A percentile compares a stretch with the other conserved stretches of the same genome.
Conservation (phyloP, 78 protist species). For the Guillardia theta region DNA sequence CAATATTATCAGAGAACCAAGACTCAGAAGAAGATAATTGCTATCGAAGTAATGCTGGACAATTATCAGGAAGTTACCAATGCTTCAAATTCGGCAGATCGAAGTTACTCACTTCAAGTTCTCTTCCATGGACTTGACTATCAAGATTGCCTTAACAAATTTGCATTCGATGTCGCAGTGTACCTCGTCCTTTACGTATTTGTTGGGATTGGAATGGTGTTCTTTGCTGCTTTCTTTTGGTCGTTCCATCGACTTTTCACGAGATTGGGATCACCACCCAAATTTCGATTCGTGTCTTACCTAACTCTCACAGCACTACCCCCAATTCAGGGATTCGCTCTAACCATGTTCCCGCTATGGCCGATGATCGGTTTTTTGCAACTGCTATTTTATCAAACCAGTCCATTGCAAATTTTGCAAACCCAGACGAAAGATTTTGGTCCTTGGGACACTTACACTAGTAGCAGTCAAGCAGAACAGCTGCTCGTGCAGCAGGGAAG, state of each 20-base stretch:
- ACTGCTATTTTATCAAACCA: not conserved
- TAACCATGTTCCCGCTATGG: not conserved
- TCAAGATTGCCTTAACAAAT: not conserved
- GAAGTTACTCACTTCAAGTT: not conserved
- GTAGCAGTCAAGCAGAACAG: not conserved
- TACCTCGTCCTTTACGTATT: not conserved
- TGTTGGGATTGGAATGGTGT: not conserved
- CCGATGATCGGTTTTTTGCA: not conserved
- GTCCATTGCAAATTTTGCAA: not conserved
- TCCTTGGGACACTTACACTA: not conserved
- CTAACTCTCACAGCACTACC: not conserved
- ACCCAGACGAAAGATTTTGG: not conserved
- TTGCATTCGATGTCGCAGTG: not conserved
- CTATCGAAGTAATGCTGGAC: not conserved
- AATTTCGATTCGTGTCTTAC: not conserved
- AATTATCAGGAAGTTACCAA: not conserved
- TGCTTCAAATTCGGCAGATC: not conserved
- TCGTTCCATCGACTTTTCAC: not conserved
- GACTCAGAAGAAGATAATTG: not conserved
- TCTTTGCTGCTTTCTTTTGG: not conserved
- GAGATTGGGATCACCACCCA: not conserved
- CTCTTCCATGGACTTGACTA: not conserved
- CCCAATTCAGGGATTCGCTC: not conserved
- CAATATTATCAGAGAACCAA: not conserved
- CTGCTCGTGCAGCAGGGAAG: not conserved